Conservation (phyloP, 1,139 yeast genomes). For the Magnusiomyces magnusii region DNA sequence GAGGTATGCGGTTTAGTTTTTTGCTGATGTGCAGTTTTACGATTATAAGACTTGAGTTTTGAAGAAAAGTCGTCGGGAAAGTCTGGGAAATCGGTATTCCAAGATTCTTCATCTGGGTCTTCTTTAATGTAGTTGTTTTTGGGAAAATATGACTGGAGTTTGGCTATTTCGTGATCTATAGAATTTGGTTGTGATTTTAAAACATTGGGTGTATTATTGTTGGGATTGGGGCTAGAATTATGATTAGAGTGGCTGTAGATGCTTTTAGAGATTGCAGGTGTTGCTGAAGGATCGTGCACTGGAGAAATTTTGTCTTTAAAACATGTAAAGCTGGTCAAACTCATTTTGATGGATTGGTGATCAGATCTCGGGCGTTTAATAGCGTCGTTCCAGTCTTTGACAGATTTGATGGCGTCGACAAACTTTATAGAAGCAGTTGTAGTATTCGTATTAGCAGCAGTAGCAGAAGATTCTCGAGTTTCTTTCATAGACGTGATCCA, state of each 20-base stretch:
- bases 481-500: slow-evolving; percentile 44
- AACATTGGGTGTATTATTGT: neutral
- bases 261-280: neutral
- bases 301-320: slow-evolving; percentile 24
- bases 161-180: neutral
- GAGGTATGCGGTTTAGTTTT: neutral
- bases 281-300: neutral
- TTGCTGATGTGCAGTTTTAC: neutral
- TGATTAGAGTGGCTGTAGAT: no score
- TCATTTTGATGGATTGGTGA: neutral
- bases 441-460: slow-evolving; percentile 4
- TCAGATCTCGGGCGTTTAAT: slow-evolving; percentile 1
- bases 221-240: neutral
- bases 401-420: slow-evolving; percentile 31
- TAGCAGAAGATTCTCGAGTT: slow-evolving; percentile 18
- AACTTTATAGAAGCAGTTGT: slow-evolving; percentile 19
- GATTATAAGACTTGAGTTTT: neutral
- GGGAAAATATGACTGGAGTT: neutral
- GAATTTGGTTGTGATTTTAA: neutral
- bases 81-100: slow-evolving; percentile 1
- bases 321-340: neutral
- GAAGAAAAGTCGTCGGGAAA: slow-evolving; percentile 3
- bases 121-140: neutral
- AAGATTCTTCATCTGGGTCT: neutral
- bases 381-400: slow-evolving; percentile 28